phyloP scores from a whole-genome alignment of 495 filamentous ascomycete species.

The Penicillium cataractarum region DNA sequence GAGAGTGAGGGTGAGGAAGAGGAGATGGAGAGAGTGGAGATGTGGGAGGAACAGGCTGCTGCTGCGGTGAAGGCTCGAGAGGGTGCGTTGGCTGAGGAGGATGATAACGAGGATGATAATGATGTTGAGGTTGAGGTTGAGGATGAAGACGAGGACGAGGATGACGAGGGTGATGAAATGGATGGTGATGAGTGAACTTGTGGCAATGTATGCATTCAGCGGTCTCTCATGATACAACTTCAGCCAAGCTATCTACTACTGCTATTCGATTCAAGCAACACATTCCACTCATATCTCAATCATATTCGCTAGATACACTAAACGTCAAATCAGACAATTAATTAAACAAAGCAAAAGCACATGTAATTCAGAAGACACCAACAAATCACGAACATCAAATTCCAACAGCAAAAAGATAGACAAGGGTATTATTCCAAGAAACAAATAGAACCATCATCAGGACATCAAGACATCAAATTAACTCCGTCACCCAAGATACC shows the following conservation, averaged over 20 bases:
- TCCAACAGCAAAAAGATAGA: not conserved
- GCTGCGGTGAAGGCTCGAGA: slow-evolving; percentile 31
- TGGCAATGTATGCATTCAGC: too few relatives aligned
- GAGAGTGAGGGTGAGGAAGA: slow-evolving; percentile 46
- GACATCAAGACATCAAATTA: not conserved
- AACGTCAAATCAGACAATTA: not conserved
- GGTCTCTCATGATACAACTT: not conserved
- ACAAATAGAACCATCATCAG: not conserved
- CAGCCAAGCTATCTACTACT: not conserved
- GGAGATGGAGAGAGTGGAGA: slow-evolving; percentile 35
- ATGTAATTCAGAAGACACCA: not conserved
- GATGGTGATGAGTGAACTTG: slow-evolving; percentile 23
- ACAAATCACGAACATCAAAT: not conserved
- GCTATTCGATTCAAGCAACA: not conserved
- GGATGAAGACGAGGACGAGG: slow-evolving; percentile 22
- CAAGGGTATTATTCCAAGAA: slow-evolving; percentile 13
- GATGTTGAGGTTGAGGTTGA: slow-evolving; percentile 1
- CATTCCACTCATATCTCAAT: slow-evolving; percentile 18
- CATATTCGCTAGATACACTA: slow-evolving; percentile 6
- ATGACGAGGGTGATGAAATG: slow-evolving; percentile 19
- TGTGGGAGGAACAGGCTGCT: slow-evolving; percentile 35
- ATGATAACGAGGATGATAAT: slow-evolving; percentile 15
- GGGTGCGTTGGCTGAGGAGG: slow-evolving; percentile 22
- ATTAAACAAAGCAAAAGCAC: slow-evolving; percentile 17
- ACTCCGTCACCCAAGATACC: not conserved